Base-by-base conservation (phyloP, 129 eudicot genomes). In the Artemisia tridentata region DNA sequence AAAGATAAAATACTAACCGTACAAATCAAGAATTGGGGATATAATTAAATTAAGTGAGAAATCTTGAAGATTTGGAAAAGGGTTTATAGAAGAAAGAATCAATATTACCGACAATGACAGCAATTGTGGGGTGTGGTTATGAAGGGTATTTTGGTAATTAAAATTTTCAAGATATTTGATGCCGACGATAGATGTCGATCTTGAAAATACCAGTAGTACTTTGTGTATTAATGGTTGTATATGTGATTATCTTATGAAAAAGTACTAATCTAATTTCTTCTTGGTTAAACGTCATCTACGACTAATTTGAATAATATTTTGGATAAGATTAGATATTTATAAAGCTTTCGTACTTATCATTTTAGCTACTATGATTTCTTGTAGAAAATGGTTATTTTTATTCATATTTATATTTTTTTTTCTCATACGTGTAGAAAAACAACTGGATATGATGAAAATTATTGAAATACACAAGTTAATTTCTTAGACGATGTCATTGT, bases 171-270 rank as follows among this genome's bases (percentile, higher is more conserved):
- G 71, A 73, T 63, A 52, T 77, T 52, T 70, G 51, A 46, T 71
- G 72, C 52, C 81, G 81, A 63, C 74, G 76, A 77, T 43, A 50
- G 56, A 69, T 68, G 71, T 76, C 71, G 49, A 61, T 61, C 17
- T 60, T 71, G 67, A 15, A 10, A 5, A 23, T 23, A n/a, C n/a
- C n/a, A 49, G 17, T 54, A 64, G 82, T 65, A 65, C 5, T 0
- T 1, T 65, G 0, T 20, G 47, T 1, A 38, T 54, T 20, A 14
- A 45, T 3, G 4, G 19, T 43, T 54, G 72, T 31, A 73, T 9
- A 67, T 21, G 71, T 21, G n/a, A 27, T 27, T 27, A 27, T 27
- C 31, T 27, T 27, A 27, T 27, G 31, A 27, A 27, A 27, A 3
- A 27, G 31, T 27, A 27, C 31, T 27, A 3, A 27, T 27, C 31